These are phyloP conservation scores for Oenanthe sinensis DNA, from an alignment of 129 eudicot species.

Conservation along the genomic window DNA sequence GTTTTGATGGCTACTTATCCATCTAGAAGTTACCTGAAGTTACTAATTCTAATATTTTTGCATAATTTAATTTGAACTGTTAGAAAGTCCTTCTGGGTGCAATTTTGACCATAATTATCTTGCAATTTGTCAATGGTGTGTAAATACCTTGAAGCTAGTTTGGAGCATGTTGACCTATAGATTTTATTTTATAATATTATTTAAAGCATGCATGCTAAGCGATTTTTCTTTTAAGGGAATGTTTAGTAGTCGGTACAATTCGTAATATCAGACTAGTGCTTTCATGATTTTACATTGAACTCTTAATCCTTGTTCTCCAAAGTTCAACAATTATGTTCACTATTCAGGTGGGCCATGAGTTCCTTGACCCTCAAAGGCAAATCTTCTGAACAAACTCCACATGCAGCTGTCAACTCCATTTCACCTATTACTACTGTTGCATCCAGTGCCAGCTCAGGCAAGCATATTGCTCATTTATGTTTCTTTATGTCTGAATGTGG, in stretches of 20 bases:
- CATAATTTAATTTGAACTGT: not conserved
- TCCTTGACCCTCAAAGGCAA: conserved; percentile 78
- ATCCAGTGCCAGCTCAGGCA: conserved; percentile 65
- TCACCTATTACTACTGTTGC: conserved; percentile 47
- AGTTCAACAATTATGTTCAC: not conserved
- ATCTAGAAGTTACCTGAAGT: not conserved
- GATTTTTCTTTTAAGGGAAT: not conserved
- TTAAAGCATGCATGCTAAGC: not conserved
- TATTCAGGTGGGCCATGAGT: conserved; percentile 98
- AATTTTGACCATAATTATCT: not conserved
- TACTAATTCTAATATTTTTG: not conserved
- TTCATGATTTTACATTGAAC: not conserved
- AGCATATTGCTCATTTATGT: conserved; percentile 11
- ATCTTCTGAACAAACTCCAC: conserved; percentile 62
- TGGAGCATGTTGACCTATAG: not conserved
- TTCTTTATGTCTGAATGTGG: not conserved
- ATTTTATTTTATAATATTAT: not conserved
- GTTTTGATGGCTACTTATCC: not conserved
- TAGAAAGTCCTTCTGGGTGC: not conserved
- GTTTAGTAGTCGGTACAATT: not conserved
- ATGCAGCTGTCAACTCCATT: conserved; percentile 40
- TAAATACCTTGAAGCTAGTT: not conserved
- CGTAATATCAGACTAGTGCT: not conserved
- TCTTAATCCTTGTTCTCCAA: not conserved
- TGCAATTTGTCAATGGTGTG: too few species aligned